phyloP scores from a whole-genome alignment of 305 asterid genomes.

The Euphrasia arctica region DNA sequence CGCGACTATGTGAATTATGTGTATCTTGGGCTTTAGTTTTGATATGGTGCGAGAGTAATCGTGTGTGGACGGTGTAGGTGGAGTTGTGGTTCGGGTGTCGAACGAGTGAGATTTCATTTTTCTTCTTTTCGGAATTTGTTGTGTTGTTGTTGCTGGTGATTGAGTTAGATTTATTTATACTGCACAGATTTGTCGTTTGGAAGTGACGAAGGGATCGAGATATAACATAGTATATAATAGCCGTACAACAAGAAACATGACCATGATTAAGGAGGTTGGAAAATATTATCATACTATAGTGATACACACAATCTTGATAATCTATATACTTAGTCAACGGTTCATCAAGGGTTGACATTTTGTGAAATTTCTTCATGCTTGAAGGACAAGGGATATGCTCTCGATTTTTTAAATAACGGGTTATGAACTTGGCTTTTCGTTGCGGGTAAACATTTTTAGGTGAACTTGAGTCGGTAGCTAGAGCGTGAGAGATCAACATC shows the following conservation, averaged over 20 bases:
- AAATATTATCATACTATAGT: not conserved
- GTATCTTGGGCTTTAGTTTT: constrained; percentile 65
- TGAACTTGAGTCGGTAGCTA: too few species aligned
- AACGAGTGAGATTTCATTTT: constrained; percentile 41
- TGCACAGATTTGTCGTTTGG: constrained; percentile 48
- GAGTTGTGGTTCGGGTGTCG: constrained; percentile 28
- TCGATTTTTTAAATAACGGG: too few species aligned
- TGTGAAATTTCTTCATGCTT: not conserved
- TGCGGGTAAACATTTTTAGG: too few species aligned
- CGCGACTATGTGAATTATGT: constrained; percentile 68
- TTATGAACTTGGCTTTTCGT: too few species aligned
- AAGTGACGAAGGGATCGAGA: constrained; percentile 33
- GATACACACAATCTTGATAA: not conserved
- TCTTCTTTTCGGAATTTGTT: constrained; percentile 5
- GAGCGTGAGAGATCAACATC: too few species aligned
- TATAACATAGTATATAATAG: not conserved
- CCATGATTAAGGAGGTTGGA: constrained; percentile 15
- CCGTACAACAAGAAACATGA: constrained; percentile 16
- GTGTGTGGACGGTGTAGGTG: constrained; percentile 34
- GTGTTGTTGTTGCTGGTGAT: constrained; percentile 22
- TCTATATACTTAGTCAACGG: not conserved
- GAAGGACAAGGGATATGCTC: not conserved
- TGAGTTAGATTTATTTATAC: constrained; percentile 23
- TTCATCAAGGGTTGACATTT: not conserved
- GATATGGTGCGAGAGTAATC: constrained; percentile 43